phyloP scores from a whole-genome alignment of 2,329 filamentous ascomycete genomes.

The Colletotrichum tropicale region DNA sequence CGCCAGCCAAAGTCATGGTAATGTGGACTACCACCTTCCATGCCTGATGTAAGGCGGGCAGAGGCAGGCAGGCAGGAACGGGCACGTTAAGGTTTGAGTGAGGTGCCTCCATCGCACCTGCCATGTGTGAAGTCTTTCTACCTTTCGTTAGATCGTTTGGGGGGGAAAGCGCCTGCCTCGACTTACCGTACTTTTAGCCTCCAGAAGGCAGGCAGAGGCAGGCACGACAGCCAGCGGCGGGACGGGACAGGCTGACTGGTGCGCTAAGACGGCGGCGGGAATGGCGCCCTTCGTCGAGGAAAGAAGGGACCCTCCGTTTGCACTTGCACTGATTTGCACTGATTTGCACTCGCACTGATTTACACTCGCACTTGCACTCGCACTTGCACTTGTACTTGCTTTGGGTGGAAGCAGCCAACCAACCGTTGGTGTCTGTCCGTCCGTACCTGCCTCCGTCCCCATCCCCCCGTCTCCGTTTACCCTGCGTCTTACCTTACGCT shows the following conservation, averaged over 20 bases:
- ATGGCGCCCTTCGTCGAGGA: neutral
- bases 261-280: neutral
- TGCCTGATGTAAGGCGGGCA: neutral
- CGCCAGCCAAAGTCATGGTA: neutral
- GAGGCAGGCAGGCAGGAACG: neutral
- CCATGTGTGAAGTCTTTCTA: conserved; percentile 4
- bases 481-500: neutral
- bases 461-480: neutral
- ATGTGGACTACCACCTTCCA: conserved; percentile 1
- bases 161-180: neutral
- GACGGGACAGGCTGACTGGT: neutral
- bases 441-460: neutral
- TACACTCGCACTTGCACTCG: too few relatives aligned
- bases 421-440: neutral
- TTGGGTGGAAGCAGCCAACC: neutral
- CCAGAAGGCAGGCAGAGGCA: neutral
- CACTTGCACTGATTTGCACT: neutral
- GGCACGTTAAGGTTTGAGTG: conserved; percentile 9
- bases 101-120: neutral
- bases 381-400: neutral
- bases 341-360: neutral
- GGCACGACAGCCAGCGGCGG: neutral
- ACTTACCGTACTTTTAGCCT: neutral
- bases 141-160: neutral
- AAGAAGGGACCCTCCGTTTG: neutral